phyloP scores from a whole-genome alignment of 306 rosid genomes.

The Corylus avellana region DNA sequence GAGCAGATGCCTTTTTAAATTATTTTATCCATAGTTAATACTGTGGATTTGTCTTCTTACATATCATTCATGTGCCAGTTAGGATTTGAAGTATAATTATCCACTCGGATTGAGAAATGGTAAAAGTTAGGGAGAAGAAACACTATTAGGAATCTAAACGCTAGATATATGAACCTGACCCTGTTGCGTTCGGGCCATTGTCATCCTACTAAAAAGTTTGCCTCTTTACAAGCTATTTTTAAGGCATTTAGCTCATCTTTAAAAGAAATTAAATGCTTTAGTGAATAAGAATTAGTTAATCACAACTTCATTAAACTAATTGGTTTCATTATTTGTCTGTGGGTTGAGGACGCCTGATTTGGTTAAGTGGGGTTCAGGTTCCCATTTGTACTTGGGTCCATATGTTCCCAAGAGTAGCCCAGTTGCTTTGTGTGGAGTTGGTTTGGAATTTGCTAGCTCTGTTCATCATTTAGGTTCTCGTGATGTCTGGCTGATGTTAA shows the following conservation, averaged over 20 bases:
- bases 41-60: not conserved
- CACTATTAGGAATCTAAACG: not conserved
- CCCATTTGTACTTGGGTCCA: not conserved
- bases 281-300: not conserved
- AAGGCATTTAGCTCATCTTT: not conserved
- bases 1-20: not conserved
- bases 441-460: not conserved
- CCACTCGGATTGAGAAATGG: not conserved
- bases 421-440: not conserved
- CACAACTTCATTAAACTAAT: not conserved
- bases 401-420: not conserved
- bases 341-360: not conserved
- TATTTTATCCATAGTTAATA: not conserved
- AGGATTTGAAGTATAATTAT: not conserved
- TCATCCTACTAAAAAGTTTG: not conserved
- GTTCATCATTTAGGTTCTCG: not conserved
- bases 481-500: not conserved
- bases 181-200: not conserved
- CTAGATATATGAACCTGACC: not conserved
- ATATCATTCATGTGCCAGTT: not conserved
- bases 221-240: not conserved
- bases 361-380: not conserved
- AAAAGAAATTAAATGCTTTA: not conserved
- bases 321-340: not conserved
- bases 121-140: not conserved